These are phyloP conservation scores for Chiua virens DNA, from an alignment of 768 basidiomycete species.

Conservation along the genomic window DNA sequence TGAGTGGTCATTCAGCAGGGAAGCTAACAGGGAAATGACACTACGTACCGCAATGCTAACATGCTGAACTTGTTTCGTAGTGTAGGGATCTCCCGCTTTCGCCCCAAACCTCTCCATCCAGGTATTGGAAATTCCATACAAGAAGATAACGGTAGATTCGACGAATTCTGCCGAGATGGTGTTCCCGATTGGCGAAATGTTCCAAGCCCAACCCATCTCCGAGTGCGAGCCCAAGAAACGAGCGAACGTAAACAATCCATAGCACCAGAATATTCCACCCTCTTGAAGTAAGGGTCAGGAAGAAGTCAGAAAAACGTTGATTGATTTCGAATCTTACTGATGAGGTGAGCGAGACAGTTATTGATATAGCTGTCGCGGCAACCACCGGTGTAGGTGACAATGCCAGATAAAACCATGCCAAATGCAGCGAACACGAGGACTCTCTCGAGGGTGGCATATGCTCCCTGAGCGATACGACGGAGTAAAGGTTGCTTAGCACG, in stretches of 20 bases:
- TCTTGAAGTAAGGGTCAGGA: conserved; percentile 42
- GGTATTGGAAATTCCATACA: conserved; percentile 88
- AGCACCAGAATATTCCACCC: conserved; percentile 91
- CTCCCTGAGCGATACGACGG: conserved; percentile 43
- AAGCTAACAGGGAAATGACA: background rate
- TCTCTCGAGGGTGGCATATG: conserved; percentile 59
- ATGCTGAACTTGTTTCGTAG: conserved; percentile 91
- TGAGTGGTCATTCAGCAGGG: background rate
- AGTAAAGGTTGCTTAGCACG: conserved; percentile 28
- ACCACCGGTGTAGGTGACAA: conserved; percentile 83
- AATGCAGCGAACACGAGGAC: conserved; percentile 71
- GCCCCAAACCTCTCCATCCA: conserved; percentile 98
- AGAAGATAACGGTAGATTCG: conserved; percentile 79
- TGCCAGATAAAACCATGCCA: conserved; percentile 62
- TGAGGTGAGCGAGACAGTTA: conserved; percentile 85
- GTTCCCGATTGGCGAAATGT: conserved; percentile 54
- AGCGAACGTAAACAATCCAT: conserved; percentile 86
- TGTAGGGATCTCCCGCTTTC: conserved; percentile 75
- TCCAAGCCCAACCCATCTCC: conserved; percentile 95
- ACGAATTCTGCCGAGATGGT: conserved; percentile 70
- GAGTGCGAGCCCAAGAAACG: conserved; percentile 91
- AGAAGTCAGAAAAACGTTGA: background rate
- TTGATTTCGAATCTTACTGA: conserved; percentile 56
- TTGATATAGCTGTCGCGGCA: conserved; percentile 80
- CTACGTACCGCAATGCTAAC: conserved; percentile 81